Percentiles rank a stretch among this genome's conserved stretches.
phyloP scores from a whole-genome alignment of 2,329 filamentous ascomycete genomes.

The Coniochaeta sp. region DNA sequence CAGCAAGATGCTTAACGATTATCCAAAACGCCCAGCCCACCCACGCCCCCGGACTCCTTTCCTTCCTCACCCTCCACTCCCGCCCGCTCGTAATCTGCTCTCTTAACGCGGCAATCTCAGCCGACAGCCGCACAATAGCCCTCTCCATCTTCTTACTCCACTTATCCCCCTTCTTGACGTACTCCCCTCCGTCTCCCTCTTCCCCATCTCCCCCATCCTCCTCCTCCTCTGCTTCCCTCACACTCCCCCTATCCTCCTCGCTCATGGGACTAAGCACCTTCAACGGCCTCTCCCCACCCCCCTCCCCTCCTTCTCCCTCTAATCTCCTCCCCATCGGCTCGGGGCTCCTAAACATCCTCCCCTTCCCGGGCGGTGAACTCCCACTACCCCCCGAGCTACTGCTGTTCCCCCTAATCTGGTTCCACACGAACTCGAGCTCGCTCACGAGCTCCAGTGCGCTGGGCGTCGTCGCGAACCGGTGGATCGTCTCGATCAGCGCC shows the following conservation, averaged over 20 bases:
- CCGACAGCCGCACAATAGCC: constrained; percentile 80
- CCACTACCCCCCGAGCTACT: constrained; percentile 25
- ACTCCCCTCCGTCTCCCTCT: constrained; percentile 29
- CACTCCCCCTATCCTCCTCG: constrained; percentile 60
- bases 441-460: constrained; percentile 82
- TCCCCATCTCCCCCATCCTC: constrained; percentile 37
- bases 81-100: constrained; percentile 80
- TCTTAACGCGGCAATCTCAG: constrained; percentile 83
- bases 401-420: constrained; percentile 82
- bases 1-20: constrained; percentile 63
- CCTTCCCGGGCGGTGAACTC: constrained; percentile 17
- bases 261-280: constrained; percentile 79
- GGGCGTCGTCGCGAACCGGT: constrained; percentile 82
- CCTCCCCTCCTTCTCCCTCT: constrained; percentile 34
- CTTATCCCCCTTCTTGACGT: constrained; percentile 40
- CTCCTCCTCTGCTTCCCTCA: constrained; percentile 33
- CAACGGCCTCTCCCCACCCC: constrained; percentile 50
- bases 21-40: constrained; percentile 63
- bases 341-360: constrained; percentile 20
- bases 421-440: constrained; percentile 99
- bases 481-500: constrained; percentile 93
- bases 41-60: constrained; percentile 63
- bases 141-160: constrained; percentile 82
- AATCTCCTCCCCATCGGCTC: constrained; percentile 30
- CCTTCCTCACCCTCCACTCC: constrained; percentile 61